Conservation (phyloP, 1,284 basidiomycete species). For the Gomphus sp. region DNA sequence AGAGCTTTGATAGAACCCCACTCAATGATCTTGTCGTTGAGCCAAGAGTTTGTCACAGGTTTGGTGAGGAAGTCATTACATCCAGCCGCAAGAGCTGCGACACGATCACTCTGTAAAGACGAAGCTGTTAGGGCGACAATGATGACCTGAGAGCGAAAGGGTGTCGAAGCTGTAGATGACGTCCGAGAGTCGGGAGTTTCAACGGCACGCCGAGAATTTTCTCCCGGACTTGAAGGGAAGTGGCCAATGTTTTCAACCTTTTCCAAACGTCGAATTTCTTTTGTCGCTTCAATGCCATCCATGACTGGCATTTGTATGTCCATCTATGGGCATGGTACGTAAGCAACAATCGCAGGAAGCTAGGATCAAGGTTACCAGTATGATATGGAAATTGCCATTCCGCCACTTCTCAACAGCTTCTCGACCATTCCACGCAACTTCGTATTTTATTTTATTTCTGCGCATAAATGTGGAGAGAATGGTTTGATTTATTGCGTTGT, state of each 20-base stretch:
- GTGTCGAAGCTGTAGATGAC: constrained; percentile 34
- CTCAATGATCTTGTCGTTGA: constrained; percentile 98
- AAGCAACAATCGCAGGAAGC: not conserved
- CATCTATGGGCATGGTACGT: constrained; percentile 56
- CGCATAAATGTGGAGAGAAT: constrained; percentile 95
- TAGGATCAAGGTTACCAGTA: constrained; percentile 56
- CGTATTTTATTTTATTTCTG: constrained; percentile 93
- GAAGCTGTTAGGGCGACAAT: constrained; percentile 98
- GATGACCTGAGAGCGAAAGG: constrained; percentile 91
- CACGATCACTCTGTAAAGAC: constrained; percentile 86
- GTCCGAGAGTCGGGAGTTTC: constrained; percentile 29
- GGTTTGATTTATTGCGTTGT: constrained; percentile 98
- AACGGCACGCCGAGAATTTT: constrained; percentile 39
- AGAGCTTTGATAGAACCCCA: constrained; percentile 90
- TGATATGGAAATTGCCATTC: constrained; percentile 90
- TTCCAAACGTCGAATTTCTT: constrained; percentile 88
- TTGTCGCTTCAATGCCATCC: constrained; percentile 96
- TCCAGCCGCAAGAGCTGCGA: constrained; percentile 91
- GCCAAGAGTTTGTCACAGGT: constrained; percentile 90
- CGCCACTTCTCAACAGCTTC: constrained; percentile 97
- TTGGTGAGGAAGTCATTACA: constrained; percentile 99
- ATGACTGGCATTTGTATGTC: constrained; percentile 99
- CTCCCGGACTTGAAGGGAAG: constrained; percentile 52
- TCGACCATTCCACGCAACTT: constrained; percentile 89
- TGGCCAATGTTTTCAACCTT: constrained; percentile 58